These are phyloP conservation scores for Fremontodendron californicum DNA, from an alignment of 345 rosid genomes.

Conservation along the genomic window DNA sequence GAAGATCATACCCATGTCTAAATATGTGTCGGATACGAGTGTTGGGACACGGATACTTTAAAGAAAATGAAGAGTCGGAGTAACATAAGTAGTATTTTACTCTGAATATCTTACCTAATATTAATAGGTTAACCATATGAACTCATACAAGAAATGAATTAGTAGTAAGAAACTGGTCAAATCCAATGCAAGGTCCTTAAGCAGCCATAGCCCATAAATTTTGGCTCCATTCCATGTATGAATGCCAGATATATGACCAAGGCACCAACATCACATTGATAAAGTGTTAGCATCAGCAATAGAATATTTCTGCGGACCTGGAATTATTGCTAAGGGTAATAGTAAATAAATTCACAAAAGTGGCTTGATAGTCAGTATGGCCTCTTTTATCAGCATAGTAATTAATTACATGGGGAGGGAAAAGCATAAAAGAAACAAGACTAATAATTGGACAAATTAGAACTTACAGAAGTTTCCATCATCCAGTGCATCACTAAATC, in stretches of 20 bases:
- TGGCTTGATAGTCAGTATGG: neutral
- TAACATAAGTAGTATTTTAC: too few relatives aligned
- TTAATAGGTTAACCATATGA: neutral
- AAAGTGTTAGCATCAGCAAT: neutral
- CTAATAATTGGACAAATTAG: neutral
- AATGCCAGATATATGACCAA: neutral
- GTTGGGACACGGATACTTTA: too few relatives aligned
- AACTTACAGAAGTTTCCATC: neutral
- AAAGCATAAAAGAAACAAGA: neutral
- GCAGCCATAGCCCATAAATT: neutral
- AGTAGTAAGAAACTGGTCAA: neutral
- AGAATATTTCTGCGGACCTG: neutral
- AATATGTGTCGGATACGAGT: too few relatives aligned
- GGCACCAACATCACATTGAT: neutral
- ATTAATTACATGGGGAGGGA: neutral
- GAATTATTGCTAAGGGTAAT: neutral
- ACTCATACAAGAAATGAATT: neutral
- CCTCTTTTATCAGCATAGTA: neutral
- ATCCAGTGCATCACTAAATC: conserved; percentile 14
- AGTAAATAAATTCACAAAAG: neutral
- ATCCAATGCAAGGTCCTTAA: neutral
- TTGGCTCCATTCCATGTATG: neutral
- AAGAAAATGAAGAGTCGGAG: too few relatives aligned
- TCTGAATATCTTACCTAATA: neutral
- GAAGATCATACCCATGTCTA: too few relatives aligned